Evolutionary conservation across 306 rosid species (phyloP).

Genomic region (Carpinus fangiana): DNA sequence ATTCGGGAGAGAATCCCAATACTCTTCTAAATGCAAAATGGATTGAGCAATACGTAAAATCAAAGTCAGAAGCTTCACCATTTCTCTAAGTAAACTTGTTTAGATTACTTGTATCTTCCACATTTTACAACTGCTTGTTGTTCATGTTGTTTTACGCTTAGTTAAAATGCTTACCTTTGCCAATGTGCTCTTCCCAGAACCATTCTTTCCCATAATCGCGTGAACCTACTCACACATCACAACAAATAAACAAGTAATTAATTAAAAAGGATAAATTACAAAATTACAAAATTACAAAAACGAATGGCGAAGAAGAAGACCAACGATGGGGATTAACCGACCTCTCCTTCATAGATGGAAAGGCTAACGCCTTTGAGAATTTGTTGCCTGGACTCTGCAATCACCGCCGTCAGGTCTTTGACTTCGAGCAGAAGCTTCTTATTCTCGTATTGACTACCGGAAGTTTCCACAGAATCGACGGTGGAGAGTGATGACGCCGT

Average conservation of each 20-base stretch:
- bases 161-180: conserved; percentile 58
- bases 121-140: too few relatives aligned
- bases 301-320: not conserved
- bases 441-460: conserved; percentile 21
- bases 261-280: not conserved
- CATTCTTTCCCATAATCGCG: conserved; percentile 95
- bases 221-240: conserved; percentile 50
- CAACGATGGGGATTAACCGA: not conserved
- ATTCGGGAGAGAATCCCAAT: not conserved
- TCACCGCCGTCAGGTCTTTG: conserved; percentile 69
- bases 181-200: conserved; percentile 94
- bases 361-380: conserved; percentile 87
- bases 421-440: conserved; percentile 70
- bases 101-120: too few relatives aligned
- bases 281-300: not conserved
- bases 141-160: too few relatives aligned
- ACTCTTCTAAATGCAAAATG: not conserved
- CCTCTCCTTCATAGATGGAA: conserved; percentile 75
- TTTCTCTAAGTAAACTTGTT: not conserved
- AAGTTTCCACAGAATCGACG: conserved; percentile 25
- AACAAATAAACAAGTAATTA: not conserved
- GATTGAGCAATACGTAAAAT: not conserved
- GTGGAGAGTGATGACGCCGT: conserved; percentile 37
- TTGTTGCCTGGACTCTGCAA: conserved; percentile 54
- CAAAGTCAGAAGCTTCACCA: not conserved